phyloP scores from a whole-genome alignment of 2,329 filamentous ascomycete species.

The Phaeoacremonium minimum region DNA sequence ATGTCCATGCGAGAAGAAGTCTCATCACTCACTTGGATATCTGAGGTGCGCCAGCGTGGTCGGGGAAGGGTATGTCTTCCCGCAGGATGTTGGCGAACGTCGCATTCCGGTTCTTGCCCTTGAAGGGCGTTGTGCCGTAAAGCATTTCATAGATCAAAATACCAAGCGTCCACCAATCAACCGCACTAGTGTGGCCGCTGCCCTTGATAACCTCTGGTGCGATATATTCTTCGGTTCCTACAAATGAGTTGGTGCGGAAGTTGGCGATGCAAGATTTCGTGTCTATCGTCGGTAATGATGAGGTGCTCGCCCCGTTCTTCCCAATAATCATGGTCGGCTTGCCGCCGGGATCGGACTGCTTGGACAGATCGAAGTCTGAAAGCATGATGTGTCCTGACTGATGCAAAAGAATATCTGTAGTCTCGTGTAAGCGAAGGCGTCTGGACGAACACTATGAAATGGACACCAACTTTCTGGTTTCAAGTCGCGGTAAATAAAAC shows the following conservation, averaged over 20 bases:
- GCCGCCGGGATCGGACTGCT: constrained; percentile 93
- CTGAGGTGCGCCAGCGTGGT: constrained; percentile 76
- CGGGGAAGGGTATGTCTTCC: constrained; percentile 94
- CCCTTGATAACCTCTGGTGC: constrained; percentile 98
- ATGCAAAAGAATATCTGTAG: constrained; percentile 85
- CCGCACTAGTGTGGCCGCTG: constrained; percentile 94
- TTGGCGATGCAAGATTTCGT: constrained; percentile 98
- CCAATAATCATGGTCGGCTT: constrained; percentile 97
- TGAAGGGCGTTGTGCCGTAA: constrained; percentile 97
- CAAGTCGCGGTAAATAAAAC: constrained; percentile 96
- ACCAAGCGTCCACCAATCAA: constrained; percentile 98
- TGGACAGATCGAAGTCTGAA: constrained; percentile 96
- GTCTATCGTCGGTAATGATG: constrained; percentile 91
- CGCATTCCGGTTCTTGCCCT: constrained; percentile 97
- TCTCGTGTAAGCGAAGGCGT: constrained; percentile 27
- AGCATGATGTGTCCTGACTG: constrained; percentile 99
- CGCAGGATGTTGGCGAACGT: constrained; percentile 96
- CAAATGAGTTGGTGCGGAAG: constrained; percentile 97
- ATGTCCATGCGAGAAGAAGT: neutral
- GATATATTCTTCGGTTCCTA: constrained; percentile 98
- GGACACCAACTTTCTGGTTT: constrained; percentile 92
- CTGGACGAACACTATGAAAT: neutral
- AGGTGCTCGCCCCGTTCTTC: constrained; percentile 80
- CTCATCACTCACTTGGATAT: constrained; percentile 75
- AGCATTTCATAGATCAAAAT: constrained; percentile 99